These are phyloP conservation scores for Leccinum uliginosum DNA, from an alignment of 768 basidiomycete species.

Conservation along the genomic window DNA sequence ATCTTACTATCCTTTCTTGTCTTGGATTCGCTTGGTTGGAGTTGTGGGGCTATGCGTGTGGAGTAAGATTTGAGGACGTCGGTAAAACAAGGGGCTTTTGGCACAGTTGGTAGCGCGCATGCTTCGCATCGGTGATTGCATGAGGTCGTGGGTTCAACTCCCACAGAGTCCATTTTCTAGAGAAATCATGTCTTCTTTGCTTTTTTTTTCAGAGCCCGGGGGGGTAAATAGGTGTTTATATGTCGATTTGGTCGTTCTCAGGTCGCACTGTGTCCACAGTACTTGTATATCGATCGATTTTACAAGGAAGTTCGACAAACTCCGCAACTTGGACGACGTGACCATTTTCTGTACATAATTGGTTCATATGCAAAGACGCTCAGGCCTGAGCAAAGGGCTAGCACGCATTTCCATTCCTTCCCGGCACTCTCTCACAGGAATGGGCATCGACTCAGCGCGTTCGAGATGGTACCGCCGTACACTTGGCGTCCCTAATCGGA, in stretches of 20 bases:
- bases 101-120: slow-evolving; percentile 60
- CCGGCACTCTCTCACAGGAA: slow-evolving; percentile 36
- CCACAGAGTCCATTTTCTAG: slow-evolving; percentile 29
- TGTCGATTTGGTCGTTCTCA: not conserved
- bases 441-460: slow-evolving; percentile 44
- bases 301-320: not conserved
- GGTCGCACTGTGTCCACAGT: slow-evolving; percentile 1
- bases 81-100: slow-evolving; percentile 38
- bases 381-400: slow-evolving; percentile 41
- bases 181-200: not conserved
- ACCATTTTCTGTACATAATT: not conserved
- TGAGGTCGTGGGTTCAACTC: slow-evolving; percentile 59
- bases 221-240: not conserved
- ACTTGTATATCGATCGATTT: too few species aligned
- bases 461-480: slow-evolving; percentile 53
- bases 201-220: not conserved
- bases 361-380: slow-evolving; percentile 61
- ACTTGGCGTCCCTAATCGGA: slow-evolving; percentile 62
- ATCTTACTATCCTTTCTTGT: slow-evolving; percentile 5
- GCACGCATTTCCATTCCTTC: slow-evolving; percentile 54
- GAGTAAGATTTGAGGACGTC: not conserved
- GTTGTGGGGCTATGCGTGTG: not conserved
- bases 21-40: not conserved
- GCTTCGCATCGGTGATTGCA: slow-evolving; percentile 48
- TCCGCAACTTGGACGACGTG: slow-evolving; percentile 1